Base-by-base conservation (phyloP, 140 eudicot genomes). In the Senecio squalidus region DNA sequence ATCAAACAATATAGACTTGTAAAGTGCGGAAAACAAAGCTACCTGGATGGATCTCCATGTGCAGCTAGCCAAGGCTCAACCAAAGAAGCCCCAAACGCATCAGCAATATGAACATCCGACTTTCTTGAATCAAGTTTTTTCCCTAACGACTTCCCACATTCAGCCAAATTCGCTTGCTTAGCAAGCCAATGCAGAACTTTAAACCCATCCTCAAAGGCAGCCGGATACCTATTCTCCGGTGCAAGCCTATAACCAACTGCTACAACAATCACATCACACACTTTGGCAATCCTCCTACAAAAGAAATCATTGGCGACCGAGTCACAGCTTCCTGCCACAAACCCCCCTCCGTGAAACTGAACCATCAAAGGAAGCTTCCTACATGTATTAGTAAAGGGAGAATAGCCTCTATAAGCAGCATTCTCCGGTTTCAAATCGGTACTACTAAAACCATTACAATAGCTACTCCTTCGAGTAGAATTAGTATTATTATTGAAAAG, bases 41-140 rank as follows among this genome's bases (percentile, higher is more conserved):
- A 92, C 98, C 98, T 92, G 36, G 98, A 80, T 9, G 96, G 98
- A 77, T 92, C 96, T 13, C 89, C 98, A 68, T 92, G 98, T 48
- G 96, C 95, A 71, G 98, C 98, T 75, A 92, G 58, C 98, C 98
- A 92, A 15, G 98, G 98, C 80, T 92, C 98, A 58, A 82, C 96
- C 95, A 92, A 71, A 0, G 98, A 92, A 13, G 98, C 98, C 47
- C 98, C 98, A 62, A 92, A 92, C 2, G 98, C 94, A 73, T 92
- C 96, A 3, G 84, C 79, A 50, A 92, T 61, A 69, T 84, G 86
- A 34, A 69, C 79, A 57, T 92, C 98, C 7, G 84, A 66, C 69
- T 79, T 81, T 79, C 77, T 81, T 45, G 77, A 55, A 44, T 84
- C 92, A 4, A 68, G 47, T 34, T 76, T 63, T 29, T 59, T 71